A percentile compares a stretch with the other conserved stretches of the same genome.
Evolutionary conservation across 495 filamentous ascomycete genomes (phyloP).

Genomic region (Tuber indicum): DNA sequence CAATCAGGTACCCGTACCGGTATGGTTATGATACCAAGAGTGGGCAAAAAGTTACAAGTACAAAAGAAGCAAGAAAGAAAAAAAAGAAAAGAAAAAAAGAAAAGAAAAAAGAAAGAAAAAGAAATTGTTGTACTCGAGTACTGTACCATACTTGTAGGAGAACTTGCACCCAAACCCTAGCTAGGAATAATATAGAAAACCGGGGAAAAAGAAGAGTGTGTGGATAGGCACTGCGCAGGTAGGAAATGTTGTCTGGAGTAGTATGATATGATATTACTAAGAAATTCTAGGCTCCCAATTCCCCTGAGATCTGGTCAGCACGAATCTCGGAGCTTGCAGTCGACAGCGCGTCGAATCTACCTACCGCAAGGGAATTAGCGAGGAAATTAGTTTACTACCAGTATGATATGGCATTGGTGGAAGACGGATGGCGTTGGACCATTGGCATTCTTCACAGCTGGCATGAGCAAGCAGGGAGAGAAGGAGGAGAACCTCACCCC

Average conservation of each 20-base stretch:
- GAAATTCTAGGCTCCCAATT: slow-evolving; percentile 22
- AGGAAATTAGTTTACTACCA: not conserved
- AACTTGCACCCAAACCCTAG: not conserved
- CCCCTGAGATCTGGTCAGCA: not conserved
- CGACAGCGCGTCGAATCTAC: not conserved
- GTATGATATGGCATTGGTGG: not conserved
- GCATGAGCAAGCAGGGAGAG: not conserved
- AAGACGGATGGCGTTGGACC: not conserved
- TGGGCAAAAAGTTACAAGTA: not conserved
- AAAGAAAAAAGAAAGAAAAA: slow-evolving; percentile 2
- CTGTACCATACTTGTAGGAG: too few relatives aligned
- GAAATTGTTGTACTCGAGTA: not conserved
- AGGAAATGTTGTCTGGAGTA: not conserved
- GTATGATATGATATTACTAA: slow-evolving; percentile 25
- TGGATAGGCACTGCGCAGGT: not conserved
- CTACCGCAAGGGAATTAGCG: not conserved
- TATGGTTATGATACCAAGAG: not conserved
- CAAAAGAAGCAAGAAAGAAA: slow-evolving; percentile 7
- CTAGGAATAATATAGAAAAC: not conserved
- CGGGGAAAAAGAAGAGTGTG: not conserved
- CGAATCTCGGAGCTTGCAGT: not conserved
- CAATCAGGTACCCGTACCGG: not conserved
- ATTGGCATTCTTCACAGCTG: not conserved
- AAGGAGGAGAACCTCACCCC: not conserved
- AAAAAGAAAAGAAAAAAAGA: slow-evolving; percentile 11